These are phyloP conservation scores for Yamadazyma pseudoaaseri DNA, from an alignment of 1,139 yeast genomes.

Conservation along the genomic window DNA sequence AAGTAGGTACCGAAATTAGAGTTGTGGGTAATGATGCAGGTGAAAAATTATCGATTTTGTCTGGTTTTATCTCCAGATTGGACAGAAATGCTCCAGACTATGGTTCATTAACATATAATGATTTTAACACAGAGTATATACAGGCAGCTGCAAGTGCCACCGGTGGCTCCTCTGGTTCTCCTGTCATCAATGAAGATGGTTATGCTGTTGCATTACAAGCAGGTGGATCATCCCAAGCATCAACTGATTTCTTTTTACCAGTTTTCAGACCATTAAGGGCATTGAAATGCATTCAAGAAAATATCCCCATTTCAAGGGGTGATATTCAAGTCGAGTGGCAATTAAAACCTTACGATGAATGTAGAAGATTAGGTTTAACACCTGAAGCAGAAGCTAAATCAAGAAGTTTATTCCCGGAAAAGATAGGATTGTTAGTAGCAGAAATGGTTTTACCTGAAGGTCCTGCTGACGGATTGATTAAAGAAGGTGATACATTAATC, in stretches of 20 bases:
- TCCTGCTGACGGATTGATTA: constrained; percentile 71
- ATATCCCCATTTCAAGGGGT: constrained; percentile 63
- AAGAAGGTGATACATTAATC: constrained; percentile 84
- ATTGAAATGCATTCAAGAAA: constrained; percentile 64
- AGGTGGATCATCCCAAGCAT: constrained; percentile 88
- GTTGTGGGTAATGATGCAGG: constrained; percentile 98
- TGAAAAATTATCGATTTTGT: constrained; percentile 81
- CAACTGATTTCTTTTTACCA: constrained; percentile 91
- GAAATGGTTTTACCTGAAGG: constrained; percentile 84
- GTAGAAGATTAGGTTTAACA: constrained; percentile 81
- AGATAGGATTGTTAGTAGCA: constrained; percentile 82
- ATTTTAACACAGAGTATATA: constrained; percentile 92
- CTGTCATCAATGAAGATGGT: constrained; percentile 87
- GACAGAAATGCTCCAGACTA: constrained; percentile 96
- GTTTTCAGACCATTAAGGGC: constrained; percentile 83
- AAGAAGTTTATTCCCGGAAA: constrained; percentile 66
- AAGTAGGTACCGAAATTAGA: constrained; percentile 87
- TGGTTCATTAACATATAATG: constrained; percentile 86
- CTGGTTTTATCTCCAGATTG: constrained; percentile 86
- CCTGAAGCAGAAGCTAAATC: constrained; percentile 71
- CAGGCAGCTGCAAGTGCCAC: constrained; percentile 97
- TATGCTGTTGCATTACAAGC: constrained; percentile 91
- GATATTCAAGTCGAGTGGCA: constrained; percentile 92
- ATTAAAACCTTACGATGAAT: constrained; percentile 84
- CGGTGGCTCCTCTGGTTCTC: constrained; percentile 95